Base-by-base conservation (phyloP, 75 land plant genomes). In the Picea glauca region DNA sequence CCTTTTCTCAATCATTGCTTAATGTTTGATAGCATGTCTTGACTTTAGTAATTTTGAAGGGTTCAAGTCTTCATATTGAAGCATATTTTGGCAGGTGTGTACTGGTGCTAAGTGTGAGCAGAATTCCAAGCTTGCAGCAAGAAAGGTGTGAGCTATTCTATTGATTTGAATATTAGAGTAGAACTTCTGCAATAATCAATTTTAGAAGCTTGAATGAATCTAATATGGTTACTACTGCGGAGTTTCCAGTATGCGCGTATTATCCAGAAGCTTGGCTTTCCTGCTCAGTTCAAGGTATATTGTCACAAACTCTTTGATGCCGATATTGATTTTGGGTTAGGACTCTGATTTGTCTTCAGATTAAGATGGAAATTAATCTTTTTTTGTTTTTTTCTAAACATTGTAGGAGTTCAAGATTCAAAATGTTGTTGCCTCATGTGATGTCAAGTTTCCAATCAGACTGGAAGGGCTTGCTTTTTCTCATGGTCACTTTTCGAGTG, bases 361-460 rank as follows among this genome's bases (percentile, higher is more conserved):
- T 11, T 21, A 20, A 5, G 56, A 26, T 7, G 58, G 65, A 12
- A 63, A 63, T 63, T 31, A 58, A 50, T 72, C 38, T 20, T 65
- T 4, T 33, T 72, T 18, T 72, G 5, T 81, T 32, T 35, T 74
- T 74, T 60, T 33, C 43, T 57, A 7, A 40, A 32, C 4, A 40
- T n/a, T 80, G 74, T 80, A 94, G 96, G 93, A 95, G 18, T 95
- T 95, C 84, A 95, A 95, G 82, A 93, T 95, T 78, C 98, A 95
- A 83, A 95, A 95, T 78, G 93, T 95, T 40, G 94, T 91, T 76
- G 93, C 90, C 59, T 94, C 99, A 3, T 94, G 94, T 82, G 99
- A 94, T 84, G 97, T 94, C 67, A 92, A 92, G 58, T 96, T 96
- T 78, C 93, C 97, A 12, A 94, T 96, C 54, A 93, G 96, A 50